These are phyloP conservation scores for Zymoseptoria brevis DNA, from an alignment of 2,329 filamentous ascomycete species.

Conservation along the genomic window DNA sequence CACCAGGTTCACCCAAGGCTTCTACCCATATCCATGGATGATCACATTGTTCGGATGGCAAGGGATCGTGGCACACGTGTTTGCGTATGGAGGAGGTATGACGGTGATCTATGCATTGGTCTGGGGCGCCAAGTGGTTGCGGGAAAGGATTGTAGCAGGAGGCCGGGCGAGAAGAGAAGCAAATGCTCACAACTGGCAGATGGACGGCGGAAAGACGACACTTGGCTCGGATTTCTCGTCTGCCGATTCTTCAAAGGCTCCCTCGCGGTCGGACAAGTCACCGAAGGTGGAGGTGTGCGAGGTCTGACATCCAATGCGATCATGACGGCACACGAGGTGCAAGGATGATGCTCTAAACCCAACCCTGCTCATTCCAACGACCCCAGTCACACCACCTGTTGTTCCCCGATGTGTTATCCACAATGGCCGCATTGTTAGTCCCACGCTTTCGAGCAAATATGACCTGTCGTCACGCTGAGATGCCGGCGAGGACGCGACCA, in stretches of 20 bases:
- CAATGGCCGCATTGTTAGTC: too few species aligned
- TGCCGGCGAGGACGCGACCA: too few species aligned
- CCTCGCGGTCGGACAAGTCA: background rate
- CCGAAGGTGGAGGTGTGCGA: background rate
- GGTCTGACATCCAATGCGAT: too few species aligned
- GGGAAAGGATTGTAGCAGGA: background rate
- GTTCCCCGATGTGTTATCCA: too few species aligned
- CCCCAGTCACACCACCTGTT: too few species aligned
- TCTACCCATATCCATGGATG: slow-evolving; percentile 13
- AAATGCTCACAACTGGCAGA: background rate
- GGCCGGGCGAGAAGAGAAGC: background rate
- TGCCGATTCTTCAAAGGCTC: background rate
- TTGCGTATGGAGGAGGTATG: slow-evolving; percentile 9
- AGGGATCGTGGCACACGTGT: slow-evolving; percentile 7
- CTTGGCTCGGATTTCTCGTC: background rate
- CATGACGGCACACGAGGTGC: too few species aligned
- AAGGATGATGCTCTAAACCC: too few species aligned
- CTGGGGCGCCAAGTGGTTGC: slow-evolving; percentile 5
- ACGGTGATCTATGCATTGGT: slow-evolving; percentile 4
- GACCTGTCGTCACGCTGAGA: too few species aligned
- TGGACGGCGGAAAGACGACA: background rate
- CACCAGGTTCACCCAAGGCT: slow-evolving; percentile 5
- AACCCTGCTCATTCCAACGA: too few species aligned
- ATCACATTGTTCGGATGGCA: slow-evolving; percentile 5
- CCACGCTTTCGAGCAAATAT: too few species aligned